These are phyloP conservation scores for Paramarasmius palmivorus DNA, from an alignment of 1,284 basidiomycete genomes.

Conservation along the genomic window DNA sequence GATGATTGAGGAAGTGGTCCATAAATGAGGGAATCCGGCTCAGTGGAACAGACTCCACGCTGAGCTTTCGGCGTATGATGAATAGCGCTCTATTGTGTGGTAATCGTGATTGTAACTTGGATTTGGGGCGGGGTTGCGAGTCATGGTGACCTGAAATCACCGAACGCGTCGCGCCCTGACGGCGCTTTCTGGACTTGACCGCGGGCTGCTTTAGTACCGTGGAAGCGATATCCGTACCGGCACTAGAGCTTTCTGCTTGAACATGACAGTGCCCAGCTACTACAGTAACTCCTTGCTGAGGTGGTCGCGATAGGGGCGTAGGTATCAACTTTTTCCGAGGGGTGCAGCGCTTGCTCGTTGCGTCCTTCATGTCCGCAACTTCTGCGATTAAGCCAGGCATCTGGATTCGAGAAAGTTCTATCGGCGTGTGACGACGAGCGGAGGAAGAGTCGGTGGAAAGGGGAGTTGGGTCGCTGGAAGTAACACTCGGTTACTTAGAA, in stretches of 20 bases:
- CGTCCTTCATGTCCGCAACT: neutral
- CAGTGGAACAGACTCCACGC: neutral
- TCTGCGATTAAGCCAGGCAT: neutral
- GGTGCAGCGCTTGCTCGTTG: neutral
- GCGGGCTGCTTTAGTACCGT: no score
- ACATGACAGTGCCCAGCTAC: no score
- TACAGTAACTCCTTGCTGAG: neutral
- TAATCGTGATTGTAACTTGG: neutral
- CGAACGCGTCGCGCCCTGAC: no score
- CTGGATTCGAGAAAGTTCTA: no score
- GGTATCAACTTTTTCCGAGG: neutral
- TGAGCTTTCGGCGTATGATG: neutral
- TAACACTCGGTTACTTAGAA: neutral
- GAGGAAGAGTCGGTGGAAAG: conserved; percentile 1
- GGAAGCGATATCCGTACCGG: no score
- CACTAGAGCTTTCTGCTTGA: no score
- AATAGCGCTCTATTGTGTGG: neutral
- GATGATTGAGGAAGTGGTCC: conserved; percentile 40
- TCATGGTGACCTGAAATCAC: no score
- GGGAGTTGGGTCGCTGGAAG: neutral
- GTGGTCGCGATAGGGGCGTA: neutral
- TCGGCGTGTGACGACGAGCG: neutral
- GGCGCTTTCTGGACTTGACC: no score
- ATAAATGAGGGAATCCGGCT: conserved; percentile 30
- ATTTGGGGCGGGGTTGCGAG: neutral